Evolutionary conservation across 2,329 filamentous ascomycete genomes (phyloP).

Genomic region (Hymenoscyphus albidus): DNA sequence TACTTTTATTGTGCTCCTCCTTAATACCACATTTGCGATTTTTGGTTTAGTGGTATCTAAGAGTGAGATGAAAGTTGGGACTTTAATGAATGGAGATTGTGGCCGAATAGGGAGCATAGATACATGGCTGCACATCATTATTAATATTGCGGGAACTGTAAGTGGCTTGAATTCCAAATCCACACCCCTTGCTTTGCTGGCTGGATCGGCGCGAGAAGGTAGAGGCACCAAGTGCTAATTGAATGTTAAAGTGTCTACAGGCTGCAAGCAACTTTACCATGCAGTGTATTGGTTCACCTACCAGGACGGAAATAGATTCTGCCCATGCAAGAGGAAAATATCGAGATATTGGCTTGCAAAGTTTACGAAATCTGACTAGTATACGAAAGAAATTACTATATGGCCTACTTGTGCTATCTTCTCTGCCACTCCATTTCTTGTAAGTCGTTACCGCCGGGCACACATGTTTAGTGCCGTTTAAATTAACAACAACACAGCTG

Average conservation of each 20-base stretch:
- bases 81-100: slow-evolving; percentile 20
- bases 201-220: too few relatives aligned
- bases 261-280: slow-evolving; percentile 44
- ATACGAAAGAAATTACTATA: slow-evolving; percentile 22
- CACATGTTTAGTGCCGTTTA: neutral
- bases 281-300: slow-evolving; percentile 49
- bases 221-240: too few relatives aligned
- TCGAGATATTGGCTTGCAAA: slow-evolving; percentile 45
- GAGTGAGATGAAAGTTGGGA: slow-evolving; percentile 14
- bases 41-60: slow-evolving; percentile 17
- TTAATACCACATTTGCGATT: slow-evolving; percentile 23
- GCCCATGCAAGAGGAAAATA: slow-evolving; percentile 42
- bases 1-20: slow-evolving; percentile 14
- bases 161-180: too few relatives aligned
- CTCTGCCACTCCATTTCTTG: slow-evolving; percentile 20
- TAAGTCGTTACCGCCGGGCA: neutral
- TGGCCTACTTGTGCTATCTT: slow-evolving; percentile 17
- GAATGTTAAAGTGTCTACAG: slow-evolving; percentile 32
- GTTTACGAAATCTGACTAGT: slow-evolving; percentile 37
- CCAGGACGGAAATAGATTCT: slow-evolving; percentile 44
- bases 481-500: slow-evolving; percentile 11
- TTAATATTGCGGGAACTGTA: slow-evolving; percentile 45
- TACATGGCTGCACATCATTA: slow-evolving; percentile 40
- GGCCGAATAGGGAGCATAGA: slow-evolving; percentile 13
- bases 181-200: too few relatives aligned